Base-by-base conservation (phyloP, 257 asterid genomes). In the Paulownia fortunei region DNA sequence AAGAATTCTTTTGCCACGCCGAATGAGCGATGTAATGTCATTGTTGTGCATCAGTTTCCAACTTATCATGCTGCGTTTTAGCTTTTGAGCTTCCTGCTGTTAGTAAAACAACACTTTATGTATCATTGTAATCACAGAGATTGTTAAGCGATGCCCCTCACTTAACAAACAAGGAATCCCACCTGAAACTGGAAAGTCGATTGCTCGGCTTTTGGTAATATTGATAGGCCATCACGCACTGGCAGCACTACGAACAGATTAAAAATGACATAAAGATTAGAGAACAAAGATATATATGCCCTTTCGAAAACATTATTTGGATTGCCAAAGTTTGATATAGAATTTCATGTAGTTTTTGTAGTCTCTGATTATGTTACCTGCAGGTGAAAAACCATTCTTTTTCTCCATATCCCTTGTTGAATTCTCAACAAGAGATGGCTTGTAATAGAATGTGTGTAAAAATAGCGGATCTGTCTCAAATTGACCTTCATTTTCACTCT, bases 121-220 rank as follows among this genome's bases (percentile, higher is more conserved):
- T 46, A 61, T 13, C 12, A 15, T 72, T 39, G n/a, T 30, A 3
- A 49, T 32, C 12, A 11, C 44, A 37, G 9, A 37, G 44, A 37
- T n/a, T n/a, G 44, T 5, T 37, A 37, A 37, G 4, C n/a, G n/a
- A 2, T 58, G 34, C 34, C 6, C 36, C 16, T 23, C 12, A 21
- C 6, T 23, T 16, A 47, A 15, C 12, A 47, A 32, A 47, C 0
- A 47, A 15, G 0, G 16, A 21, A 18, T 61, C 16, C 7, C 65
- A 90, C 92, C 92, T 86, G 84, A 73, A 90, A 88, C 54, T 81
- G 82, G 58, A 88, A 87, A 58, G 10, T 76, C 15, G 83, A 69
- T 42, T 58, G 69, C 82, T 80, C 84, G 34, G 84, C 24, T 77
- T 76, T 87, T 24, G 90, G 89, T 67, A 65, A 27, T 44, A 78